A percentile compares a stretch with the other conserved stretches of the same genome.
Evolutionary conservation across 140 eudicot species (phyloP).

Genomic region (Erigeron philadelphicus): DNA sequence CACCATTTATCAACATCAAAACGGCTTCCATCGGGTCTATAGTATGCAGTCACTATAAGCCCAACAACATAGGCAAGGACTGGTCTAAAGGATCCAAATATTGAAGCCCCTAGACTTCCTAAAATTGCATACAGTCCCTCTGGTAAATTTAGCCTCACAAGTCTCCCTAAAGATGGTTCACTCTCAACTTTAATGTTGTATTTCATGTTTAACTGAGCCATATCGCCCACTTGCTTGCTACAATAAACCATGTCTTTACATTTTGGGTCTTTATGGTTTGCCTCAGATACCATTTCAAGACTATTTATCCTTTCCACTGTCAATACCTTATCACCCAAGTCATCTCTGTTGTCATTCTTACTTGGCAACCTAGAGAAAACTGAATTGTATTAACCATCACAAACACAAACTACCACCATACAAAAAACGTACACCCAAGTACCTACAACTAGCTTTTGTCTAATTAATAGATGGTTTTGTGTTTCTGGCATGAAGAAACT

Average conservation of each 20-base stretch:
- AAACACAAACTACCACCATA: background rate
- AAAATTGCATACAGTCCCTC: constrained; percentile 61
- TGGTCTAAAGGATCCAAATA: constrained; percentile 54
- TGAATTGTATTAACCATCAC: constrained; percentile 4
- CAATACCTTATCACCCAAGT: constrained; percentile 25
- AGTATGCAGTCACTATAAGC: constrained; percentile 50
- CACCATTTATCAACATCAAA: constrained; percentile 65
- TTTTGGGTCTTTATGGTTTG: constrained; percentile 18
- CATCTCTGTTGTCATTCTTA: constrained; percentile 33
- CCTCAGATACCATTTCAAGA: constrained; percentile 30
- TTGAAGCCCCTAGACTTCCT: constrained; percentile 51
- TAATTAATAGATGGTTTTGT: too few relatives aligned
- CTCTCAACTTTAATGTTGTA: constrained; percentile 18
- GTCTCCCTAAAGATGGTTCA: constrained; percentile 43
- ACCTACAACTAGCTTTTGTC: too few relatives aligned
- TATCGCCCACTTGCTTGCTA: constrained; percentile 17
- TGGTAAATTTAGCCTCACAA: constrained; percentile 48
- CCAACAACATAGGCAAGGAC: constrained; percentile 55
- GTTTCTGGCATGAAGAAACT: too few relatives aligned
- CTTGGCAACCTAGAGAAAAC: constrained; percentile 40
- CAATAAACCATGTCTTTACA: constrained; percentile 9
- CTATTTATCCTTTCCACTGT: constrained; percentile 25
- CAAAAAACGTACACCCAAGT: too few relatives aligned
- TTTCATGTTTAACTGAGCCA: constrained; percentile 16
- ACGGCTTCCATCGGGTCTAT: constrained; percentile 33